These are phyloP conservation scores for Aspergillus taichungensis DNA, from an alignment of 495 filamentous ascomycete genomes.

Conservation along the genomic window DNA sequence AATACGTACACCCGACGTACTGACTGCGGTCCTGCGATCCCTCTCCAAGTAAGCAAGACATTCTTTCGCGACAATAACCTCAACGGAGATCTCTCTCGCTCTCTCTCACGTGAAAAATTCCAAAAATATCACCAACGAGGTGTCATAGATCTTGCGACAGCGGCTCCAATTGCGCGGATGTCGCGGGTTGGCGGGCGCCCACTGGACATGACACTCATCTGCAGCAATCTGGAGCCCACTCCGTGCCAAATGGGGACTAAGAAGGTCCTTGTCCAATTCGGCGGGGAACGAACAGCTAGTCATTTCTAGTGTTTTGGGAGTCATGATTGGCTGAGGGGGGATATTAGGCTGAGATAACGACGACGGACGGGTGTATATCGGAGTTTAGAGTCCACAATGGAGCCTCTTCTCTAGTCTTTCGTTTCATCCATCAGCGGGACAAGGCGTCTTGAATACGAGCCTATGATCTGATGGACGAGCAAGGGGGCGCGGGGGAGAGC, in stretches of 20 bases:
- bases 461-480: no score
- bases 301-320: background rate
- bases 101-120: conserved; percentile 31
- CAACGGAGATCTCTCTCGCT: no score
- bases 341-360: no score
- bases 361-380: no score
- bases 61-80: background rate
- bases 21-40: conserved; percentile 26
- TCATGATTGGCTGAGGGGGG: background rate
- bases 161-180: conserved; percentile 35
- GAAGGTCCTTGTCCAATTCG: conserved; percentile 14
- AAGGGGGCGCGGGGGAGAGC: no score
- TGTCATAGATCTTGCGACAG: conserved; percentile 27
- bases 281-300: conserved; percentile 5
- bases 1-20: conserved; percentile 30
- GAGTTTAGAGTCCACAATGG: no score
- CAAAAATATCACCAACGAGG: conserved; percentile 26
- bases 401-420: no score
- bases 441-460: no score
- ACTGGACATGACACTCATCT: conserved; percentile 30
- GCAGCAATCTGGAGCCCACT: conserved; percentile 25
- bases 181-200: conserved; percentile 23
- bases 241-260: conserved; percentile 9
- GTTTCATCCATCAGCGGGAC: no score
- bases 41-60: background rate